phyloP scores from a whole-genome alignment of 2,329 filamentous ascomycete species.

The Fusarium napiforme region DNA sequence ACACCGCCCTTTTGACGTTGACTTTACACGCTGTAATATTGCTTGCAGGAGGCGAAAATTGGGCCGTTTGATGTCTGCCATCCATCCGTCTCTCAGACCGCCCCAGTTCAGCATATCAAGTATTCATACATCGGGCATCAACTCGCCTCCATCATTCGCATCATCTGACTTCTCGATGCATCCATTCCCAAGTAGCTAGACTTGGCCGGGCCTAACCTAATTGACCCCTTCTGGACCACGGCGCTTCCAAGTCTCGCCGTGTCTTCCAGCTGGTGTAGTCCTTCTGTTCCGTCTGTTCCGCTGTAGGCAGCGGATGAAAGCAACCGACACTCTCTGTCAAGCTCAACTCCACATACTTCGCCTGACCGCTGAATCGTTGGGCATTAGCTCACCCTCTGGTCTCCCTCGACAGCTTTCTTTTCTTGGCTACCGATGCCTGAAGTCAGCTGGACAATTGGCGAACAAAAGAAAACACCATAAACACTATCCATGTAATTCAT shows the following conservation, averaged over 20 bases:
- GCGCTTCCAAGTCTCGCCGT: background rate
- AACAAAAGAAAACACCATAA: constrained; percentile 27
- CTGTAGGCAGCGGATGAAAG: constrained; percentile 10
- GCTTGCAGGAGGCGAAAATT: background rate
- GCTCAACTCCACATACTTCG: constrained; percentile 20
- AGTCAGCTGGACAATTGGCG: constrained; percentile 4
- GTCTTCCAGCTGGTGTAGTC: background rate
- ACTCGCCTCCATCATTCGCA: constrained; percentile 9
- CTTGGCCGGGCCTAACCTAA: background rate
- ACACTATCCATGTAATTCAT: constrained; percentile 15
- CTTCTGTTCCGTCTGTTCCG: constrained; percentile 18
- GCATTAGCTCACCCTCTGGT: constrained; percentile 5
- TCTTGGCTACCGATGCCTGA: constrained; percentile 4
- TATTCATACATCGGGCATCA: constrained; percentile 30
- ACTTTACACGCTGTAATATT: background rate
- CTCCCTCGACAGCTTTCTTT: background rate
- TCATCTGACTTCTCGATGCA: constrained; percentile 9
- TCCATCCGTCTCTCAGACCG: background rate
- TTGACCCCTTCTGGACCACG: background rate
- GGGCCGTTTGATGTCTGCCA: background rate
- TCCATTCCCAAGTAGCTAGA: constrained; percentile 3
- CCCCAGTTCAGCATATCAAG: constrained; percentile 6
- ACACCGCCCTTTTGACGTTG: constrained; percentile 10
- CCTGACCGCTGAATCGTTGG: constrained; percentile 19
- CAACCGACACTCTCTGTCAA: constrained; percentile 16